Base-by-base conservation (phyloP, 2,329 filamentous ascomycete species). In the Aspergillus ustus region DNA sequence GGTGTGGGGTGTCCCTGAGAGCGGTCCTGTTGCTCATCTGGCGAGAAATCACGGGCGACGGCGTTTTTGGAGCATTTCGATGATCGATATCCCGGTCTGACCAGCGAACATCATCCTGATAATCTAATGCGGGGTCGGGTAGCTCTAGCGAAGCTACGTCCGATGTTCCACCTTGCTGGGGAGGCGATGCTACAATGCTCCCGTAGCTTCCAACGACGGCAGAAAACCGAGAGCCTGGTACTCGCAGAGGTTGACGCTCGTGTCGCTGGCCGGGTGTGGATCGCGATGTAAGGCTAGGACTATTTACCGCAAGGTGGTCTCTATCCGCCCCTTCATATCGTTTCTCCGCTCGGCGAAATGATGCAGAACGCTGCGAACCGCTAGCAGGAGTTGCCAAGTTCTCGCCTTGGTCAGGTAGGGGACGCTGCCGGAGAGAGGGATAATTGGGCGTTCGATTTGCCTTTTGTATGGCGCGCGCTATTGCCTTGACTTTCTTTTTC, bases 401-500 rank as follows among this genome's bases (percentile, higher is more conserved):
- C 49, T 69, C 59, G 31, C 54, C 59, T 51, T 53, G 57, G 31
- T 58, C 55, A 63, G 67, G 60, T 52, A 57, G 59, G 57, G 66
- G 59, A 43, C 73, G 71, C 34, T 40, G 34, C 64, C 77, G 74
- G 46, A 77, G 63, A 49, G 71, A 75, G 9, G 87, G 85, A 0
- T 86, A 61, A n/a, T 61, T 67, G 19, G 73, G 70, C 46, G 68
- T 76, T 44, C 74, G 86, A 77, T 80, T 87, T 78, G 80, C 78
- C 69, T 79, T 83, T 59, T 85, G 83, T 64, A 95, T 84, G 62
- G 92, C 92, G 64, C 90, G 86, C 25, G 84, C 80, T 56, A 97
- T 89, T 60, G 88, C 88, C 78, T 97, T 98, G 77, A 98, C 84
- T 74, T 93, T 90, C 80, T 97, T 97, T 81, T 98, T 98, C 63